phyloP scores from a whole-genome alignment of 2,329 filamentous ascomycete species.

The Aspergillus caelatus region DNA sequence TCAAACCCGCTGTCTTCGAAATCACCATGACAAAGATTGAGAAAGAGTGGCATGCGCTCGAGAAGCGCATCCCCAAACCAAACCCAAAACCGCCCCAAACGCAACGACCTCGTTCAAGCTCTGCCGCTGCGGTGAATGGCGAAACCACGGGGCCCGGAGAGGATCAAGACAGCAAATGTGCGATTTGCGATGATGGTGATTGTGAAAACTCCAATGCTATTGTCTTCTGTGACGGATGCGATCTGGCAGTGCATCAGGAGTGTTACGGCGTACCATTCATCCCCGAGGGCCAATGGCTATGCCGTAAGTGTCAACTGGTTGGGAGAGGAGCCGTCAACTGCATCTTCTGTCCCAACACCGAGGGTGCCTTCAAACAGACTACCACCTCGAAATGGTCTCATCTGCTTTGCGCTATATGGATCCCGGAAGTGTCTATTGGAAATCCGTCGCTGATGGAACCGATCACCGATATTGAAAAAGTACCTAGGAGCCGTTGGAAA shows the following conservation, averaged over 20 bases:
- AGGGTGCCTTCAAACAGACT: conserved; percentile 97
- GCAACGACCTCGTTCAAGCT: conserved; percentile 88
- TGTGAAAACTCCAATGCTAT: conserved; percentile 99
- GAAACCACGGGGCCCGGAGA: conserved; percentile 80
- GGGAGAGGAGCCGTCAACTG: conserved; percentile 91
- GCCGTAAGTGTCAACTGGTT: conserved; percentile 93
- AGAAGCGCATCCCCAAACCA: conserved; percentile 95
- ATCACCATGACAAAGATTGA: conserved; percentile 99
- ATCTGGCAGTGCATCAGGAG: conserved; percentile 96
- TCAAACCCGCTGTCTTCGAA: conserved; percentile 93
- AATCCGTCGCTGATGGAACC: conserved; percentile 99
- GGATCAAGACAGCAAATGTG: conserved; percentile 96
- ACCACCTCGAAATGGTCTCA: conserved; percentile 97
- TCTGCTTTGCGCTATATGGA: conserved; percentile 96
- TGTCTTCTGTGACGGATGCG: conserved; percentile 97
- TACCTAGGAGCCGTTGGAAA: conserved; percentile 92
- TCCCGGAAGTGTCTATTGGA: conserved; percentile 91
- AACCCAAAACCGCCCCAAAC: conserved; percentile 96
- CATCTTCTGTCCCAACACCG: conserved; percentile 97
- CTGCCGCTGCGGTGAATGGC: conserved; percentile 91
- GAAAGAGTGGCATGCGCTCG: conserved; percentile 95
- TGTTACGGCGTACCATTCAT: conserved; percentile 99
- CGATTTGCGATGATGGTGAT: conserved; percentile 98
- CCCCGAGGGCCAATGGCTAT: conserved; percentile 97
- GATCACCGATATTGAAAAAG: conserved; percentile 96